Conservation (phyloP, 1,284 basidiomycete species). For the Boletus smithii region DNA sequence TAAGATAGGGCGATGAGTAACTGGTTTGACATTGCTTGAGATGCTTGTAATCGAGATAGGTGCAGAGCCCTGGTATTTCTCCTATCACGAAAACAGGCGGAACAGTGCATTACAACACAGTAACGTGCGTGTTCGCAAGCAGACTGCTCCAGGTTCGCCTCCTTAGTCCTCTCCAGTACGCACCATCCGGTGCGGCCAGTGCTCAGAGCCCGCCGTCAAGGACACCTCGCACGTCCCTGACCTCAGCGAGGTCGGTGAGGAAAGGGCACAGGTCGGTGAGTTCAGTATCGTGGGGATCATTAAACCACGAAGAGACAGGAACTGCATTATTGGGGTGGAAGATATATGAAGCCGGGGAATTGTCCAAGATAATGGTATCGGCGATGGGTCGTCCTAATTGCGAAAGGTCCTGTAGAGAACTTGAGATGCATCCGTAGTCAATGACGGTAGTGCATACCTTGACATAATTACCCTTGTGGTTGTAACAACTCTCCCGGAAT, state of each 20-base stretch:
- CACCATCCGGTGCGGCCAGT: slow-evolving; percentile 20
- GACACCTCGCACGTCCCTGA: slow-evolving; percentile 90
- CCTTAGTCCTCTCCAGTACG: slow-evolving; percentile 18
- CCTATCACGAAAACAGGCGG: slow-evolving; percentile 32
- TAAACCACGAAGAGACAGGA: slow-evolving; percentile 99
- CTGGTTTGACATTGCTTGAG: slow-evolving; percentile 1
- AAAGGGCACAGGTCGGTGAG: slow-evolving; percentile 93
- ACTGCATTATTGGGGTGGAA: slow-evolving; percentile 99
- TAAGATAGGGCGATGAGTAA: neutral
- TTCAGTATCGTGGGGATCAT: slow-evolving; percentile 96
- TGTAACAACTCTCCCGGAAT: slow-evolving; percentile 98
- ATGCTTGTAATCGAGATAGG: slow-evolving; percentile 19
- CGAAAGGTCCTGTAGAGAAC: slow-evolving; percentile 76
- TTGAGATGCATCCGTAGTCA: slow-evolving; percentile 11
- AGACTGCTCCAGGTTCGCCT: slow-evolving; percentile 14
- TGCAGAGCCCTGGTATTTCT: slow-evolving; percentile 30
- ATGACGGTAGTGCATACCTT: slow-evolving; percentile 58
- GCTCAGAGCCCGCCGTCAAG: slow-evolving; percentile 76
- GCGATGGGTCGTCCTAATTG: slow-evolving; percentile 91
- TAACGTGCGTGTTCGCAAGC: slow-evolving; percentile 22
- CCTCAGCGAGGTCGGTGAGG: slow-evolving; percentile 80
- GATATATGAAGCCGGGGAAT: slow-evolving; percentile 97
- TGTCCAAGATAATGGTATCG: slow-evolving; percentile 97
- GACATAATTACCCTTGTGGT: slow-evolving; percentile 98
- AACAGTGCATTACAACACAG: slow-evolving; percentile 32